A percentile compares a stretch with the other conserved stretches of the same genome.
phyloP scores from a whole-genome alignment of 129 eudicot genomes.

The Silybum marianum region DNA sequence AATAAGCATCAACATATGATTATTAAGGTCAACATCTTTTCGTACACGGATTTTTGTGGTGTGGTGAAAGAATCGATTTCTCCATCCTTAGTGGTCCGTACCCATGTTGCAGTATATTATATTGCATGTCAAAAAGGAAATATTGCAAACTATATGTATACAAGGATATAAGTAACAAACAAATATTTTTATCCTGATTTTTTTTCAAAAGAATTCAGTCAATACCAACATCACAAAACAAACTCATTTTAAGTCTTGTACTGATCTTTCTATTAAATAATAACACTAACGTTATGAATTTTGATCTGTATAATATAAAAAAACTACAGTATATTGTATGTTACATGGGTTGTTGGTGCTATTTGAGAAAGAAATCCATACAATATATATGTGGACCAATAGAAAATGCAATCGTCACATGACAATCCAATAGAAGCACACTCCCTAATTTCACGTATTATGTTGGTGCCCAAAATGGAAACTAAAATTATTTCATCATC shows the following conservation, averaged over 20 bases:
- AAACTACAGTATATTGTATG: neutral
- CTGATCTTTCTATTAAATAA: neutral
- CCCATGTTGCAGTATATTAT: neutral
- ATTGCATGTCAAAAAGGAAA: neutral
- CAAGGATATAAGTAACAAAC: no score
- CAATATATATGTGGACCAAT: neutral
- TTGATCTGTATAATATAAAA: neutral
- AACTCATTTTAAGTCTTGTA: neutral
- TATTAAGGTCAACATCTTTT: no score
- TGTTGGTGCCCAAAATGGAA: neutral
- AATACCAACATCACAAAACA: neutral
- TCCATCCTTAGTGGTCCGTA: neutral
- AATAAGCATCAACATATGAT: neutral
- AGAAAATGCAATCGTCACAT: neutral
- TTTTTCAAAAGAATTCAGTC: neutral
- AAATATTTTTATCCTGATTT: no score
- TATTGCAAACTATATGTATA: no score
- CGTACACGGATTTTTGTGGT: neutral
- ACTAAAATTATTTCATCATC: neutral
- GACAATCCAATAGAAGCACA: neutral
- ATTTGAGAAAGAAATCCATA: neutral
- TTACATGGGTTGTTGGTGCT: neutral
- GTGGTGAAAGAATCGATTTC: neutral
- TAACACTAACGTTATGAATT: neutral
- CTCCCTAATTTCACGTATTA: neutral